A percentile compares a stretch with the other conserved stretches of the same genome.
Conservation (phyloP, 2,329 filamentous ascomycete genomes). For the Ophiostoma perfectum region DNA sequence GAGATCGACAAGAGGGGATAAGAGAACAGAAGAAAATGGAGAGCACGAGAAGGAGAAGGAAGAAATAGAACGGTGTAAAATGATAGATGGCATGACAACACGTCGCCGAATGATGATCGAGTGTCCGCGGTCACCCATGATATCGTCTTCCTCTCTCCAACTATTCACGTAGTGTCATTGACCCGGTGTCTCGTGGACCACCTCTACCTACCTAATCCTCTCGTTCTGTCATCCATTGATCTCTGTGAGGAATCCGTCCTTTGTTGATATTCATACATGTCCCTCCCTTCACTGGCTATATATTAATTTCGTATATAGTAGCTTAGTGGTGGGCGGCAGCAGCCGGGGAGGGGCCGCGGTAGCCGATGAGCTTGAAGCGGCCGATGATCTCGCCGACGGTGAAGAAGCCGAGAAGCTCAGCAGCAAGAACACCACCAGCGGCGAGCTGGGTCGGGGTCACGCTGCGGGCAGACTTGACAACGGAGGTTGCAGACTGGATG, state of each 20-base stretch:
- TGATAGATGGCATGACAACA: background rate
- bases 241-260: background rate
- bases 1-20: background rate
- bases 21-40: background rate
- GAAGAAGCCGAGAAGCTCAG: conserved; percentile 94
- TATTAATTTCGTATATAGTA: background rate
- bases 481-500: conserved; percentile 42
- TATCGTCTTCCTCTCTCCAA: conserved; percentile 2
- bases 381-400: conserved; percentile 96
- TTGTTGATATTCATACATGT: conserved; percentile 10
- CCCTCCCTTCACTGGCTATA: background rate
- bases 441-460: conserved; percentile 65
- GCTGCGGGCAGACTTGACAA: conserved; percentile 54
- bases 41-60: background rate
- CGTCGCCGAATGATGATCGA: background rate
- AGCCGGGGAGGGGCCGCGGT: conserved; percentile 60
- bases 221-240: too few relatives aligned
- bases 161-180: background rate
- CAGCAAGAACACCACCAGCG: conserved; percentile 68
- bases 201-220: background rate
- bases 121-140: background rate
- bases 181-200: background rate
- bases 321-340: conserved; percentile 55
- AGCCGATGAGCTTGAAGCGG: conserved; percentile 90
- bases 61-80: background rate